These are phyloP conservation scores for Populus hybrid DNA, from an alignment of 441 rosid species.

Conservation along the genomic window DNA sequence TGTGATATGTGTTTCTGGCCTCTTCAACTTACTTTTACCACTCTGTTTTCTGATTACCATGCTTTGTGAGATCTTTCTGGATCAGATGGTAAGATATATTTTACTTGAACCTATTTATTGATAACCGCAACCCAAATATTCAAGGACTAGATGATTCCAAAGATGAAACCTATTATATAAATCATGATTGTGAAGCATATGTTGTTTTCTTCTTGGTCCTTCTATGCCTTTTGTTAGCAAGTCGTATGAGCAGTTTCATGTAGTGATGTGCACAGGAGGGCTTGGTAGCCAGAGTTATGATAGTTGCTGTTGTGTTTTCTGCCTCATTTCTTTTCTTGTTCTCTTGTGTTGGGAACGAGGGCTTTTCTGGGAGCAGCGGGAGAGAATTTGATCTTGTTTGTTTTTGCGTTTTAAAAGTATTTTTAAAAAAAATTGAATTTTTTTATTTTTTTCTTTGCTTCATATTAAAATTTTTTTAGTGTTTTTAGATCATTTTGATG, in stretches of 20 bases:
- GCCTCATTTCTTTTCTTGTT: no score
- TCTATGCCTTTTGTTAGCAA: background rate
- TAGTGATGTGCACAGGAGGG: background rate
- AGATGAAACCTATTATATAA: background rate
- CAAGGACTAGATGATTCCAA: background rate
- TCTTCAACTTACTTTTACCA: background rate
- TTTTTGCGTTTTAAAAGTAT: no score
- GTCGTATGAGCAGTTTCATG: background rate
- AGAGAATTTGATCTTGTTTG: no score
- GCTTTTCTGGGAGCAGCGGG: background rate
- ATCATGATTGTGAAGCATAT: background rate
- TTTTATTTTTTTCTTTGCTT: no score
- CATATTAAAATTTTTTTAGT: no score
- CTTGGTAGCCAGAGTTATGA: no score
- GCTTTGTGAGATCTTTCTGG: background rate
- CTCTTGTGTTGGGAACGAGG: no score
- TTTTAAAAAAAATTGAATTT: no score
- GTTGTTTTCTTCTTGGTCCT: background rate
- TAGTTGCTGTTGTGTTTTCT: no score
- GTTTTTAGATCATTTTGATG: no score
- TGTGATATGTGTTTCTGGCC: background rate
- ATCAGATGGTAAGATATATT: background rate
- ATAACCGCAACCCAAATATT: background rate
- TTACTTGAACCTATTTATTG: background rate
- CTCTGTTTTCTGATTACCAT: background rate